Evolutionary conservation across 495 filamentous ascomycete species (phyloP).

Genomic region (Cenococcum geophilum): DNA sequence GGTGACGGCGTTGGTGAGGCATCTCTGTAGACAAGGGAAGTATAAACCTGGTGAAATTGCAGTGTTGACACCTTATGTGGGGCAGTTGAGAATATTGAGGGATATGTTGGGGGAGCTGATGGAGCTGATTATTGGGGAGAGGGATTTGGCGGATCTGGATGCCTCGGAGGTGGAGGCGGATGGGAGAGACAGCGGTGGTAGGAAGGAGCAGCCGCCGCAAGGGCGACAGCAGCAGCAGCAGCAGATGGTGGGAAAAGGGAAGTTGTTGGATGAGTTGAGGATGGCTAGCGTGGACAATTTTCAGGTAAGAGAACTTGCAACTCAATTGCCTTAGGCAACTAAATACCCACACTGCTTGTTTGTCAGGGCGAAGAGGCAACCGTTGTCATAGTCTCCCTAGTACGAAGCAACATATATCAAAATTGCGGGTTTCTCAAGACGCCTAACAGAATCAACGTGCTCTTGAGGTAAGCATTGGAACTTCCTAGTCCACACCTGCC

Average conservation of each 20-base stretch:
- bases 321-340: too few species aligned
- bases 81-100: constrained; percentile 64
- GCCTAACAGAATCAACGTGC: constrained; percentile 71
- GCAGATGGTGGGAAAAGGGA: too few species aligned
- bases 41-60: constrained; percentile 64
- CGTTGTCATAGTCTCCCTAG: constrained; percentile 69
- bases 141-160: too few species aligned
- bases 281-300: constrained; percentile 83
- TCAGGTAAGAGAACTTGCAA: too few species aligned
- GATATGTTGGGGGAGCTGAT: constrained; percentile 50
- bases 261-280: constrained; percentile 53
- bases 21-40: constrained; percentile 60
- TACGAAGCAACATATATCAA: constrained; percentile 59
- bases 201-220: too few species aligned
- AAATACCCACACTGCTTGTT: too few species aligned
- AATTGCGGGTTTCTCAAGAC: constrained; percentile 67
- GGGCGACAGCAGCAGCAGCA: too few species aligned
- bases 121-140: constrained; percentile 37
- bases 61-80: constrained; percentile 68
- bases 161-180: too few species aligned
- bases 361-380: constrained; percentile 68
- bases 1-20: constrained; percentile 56
- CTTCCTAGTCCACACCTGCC: too few species aligned
- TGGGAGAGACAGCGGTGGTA: too few species aligned
- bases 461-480: too few species aligned